Evolutionary conservation across 2,329 filamentous ascomycete genomes (phyloP), one percentile per base, ranked within the genome.

Genomic region (Dothistroma septosporum): DNA sequence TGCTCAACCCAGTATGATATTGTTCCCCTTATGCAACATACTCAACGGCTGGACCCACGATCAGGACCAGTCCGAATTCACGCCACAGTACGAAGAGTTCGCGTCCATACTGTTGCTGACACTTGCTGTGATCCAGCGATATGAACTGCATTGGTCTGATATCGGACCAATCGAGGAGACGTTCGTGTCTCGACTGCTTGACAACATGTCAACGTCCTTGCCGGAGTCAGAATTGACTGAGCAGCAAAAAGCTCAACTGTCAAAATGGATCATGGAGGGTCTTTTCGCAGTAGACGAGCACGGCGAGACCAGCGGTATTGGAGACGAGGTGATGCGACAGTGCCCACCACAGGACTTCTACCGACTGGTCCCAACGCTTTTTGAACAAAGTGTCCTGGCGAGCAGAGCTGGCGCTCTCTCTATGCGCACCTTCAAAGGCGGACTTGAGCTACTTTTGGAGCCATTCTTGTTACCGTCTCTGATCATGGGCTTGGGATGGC

Each of bases 341-440:
- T 94, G 90, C 68, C 86, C 87, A 1, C 91, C 91, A 0, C 90
- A 92, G 70, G 87, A 92, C 44, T 94, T 94, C 71, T 93, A 93
- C 68, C 77, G 90, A 19, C 80, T 94, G 4, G 85, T 92, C 14
- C 88, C 91, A 1, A 88, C 89, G 0, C 77, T 94, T 0, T 92
- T 93, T 71, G 83, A 88, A 66, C 88, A 91, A 66, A 90, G 88
- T 47, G 83, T 91, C 0, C 78, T 88, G 37, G 90, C 89, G 0
- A 86, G 86, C 66, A 83, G 84, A n/a, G 81, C 81, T 1, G 85
- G 85, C 6, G 80, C 84, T 46, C 75, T 95, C 4, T 83, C 83
- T 0, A 84, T 91, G 49, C 87, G 92, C 44, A 84, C 82, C 37
- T 80, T 94, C 0, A 91, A 88, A 72, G 84, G 85, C 12, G 91